phyloP scores from a whole-genome alignment of 2,329 filamentous ascomycete species.

The Paracoccidioides brasiliensis region DNA sequence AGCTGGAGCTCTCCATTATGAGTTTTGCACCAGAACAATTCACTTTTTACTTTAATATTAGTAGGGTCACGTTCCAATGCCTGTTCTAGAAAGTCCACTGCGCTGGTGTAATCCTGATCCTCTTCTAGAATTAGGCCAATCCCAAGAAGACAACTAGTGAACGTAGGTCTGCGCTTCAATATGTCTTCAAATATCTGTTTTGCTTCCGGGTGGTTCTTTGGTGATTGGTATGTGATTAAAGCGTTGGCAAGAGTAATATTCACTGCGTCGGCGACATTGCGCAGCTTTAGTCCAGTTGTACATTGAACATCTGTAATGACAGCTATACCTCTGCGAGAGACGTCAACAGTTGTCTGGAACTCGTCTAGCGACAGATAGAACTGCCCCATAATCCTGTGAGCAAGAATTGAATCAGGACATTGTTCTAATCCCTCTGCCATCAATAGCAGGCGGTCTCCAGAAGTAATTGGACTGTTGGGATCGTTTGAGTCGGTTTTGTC shows the following conservation, averaged over 20 bases:
- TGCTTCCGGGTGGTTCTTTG: conserved; percentile 78
- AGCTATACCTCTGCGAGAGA: conserved; percentile 60
- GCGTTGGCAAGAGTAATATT: conserved; percentile 73
- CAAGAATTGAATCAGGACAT: conserved; percentile 58
- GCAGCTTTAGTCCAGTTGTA: conserved; percentile 56
- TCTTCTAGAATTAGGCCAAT: conserved; percentile 87
- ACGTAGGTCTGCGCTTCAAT: conserved; percentile 59
- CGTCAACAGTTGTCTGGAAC: conserved; percentile 65
- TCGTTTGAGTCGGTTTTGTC: conserved; percentile 16
- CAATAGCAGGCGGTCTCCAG: conserved; percentile 67
- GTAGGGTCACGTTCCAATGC: conserved; percentile 59
- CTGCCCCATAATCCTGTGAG: conserved; percentile 68
- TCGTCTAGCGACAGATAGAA: conserved; percentile 80
- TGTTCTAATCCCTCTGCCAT: conserved; percentile 60
- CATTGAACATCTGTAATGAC: conserved; percentile 47
- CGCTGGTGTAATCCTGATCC: conserved; percentile 73
- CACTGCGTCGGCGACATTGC: conserved; percentile 59
- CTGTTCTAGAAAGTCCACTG: conserved; percentile 64
- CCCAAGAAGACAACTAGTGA: conserved; percentile 72
- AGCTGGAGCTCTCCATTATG: conserved; percentile 60
- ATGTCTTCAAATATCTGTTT: conserved; percentile 75
- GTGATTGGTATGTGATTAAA: conserved; percentile 78
- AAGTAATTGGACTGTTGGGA: conserved; percentile 40
- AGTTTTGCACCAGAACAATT: conserved; percentile 86
- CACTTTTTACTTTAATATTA: conserved; percentile 69